phyloP scores from a whole-genome alignment of 148 eudicot genomes.

The Amaranthus palmeri region DNA sequence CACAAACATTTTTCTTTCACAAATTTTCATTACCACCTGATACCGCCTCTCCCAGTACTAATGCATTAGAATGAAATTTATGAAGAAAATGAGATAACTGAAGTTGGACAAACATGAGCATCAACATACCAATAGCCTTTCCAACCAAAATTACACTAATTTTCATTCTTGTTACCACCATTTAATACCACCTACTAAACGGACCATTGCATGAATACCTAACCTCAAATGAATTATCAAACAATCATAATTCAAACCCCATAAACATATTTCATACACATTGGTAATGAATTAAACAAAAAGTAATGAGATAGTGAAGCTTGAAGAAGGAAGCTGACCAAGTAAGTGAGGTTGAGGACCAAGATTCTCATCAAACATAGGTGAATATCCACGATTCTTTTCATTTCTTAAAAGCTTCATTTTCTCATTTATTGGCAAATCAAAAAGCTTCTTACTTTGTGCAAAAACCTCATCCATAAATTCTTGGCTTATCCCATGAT shows the following conservation, averaged over 20 bases:
- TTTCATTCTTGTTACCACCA: too few species aligned
- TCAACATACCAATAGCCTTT: too few species aligned
- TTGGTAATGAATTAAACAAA: neutral
- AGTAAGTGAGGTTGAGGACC: constrained; percentile 75
- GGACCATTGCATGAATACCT: neutral
- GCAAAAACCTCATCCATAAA: constrained; percentile 83
- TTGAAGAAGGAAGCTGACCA: constrained; percentile 36
- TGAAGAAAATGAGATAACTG: too few species aligned
- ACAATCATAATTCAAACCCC: neutral
- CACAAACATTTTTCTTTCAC: too few species aligned
- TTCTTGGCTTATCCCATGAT: constrained; percentile 84
- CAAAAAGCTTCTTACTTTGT: constrained; percentile 72
- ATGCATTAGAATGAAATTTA: too few species aligned
- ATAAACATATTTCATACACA: neutral
- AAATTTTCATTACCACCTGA: too few species aligned
- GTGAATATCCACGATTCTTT: constrained; percentile 85
- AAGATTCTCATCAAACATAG: constrained; percentile 70
- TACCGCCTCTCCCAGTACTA: too few species aligned
- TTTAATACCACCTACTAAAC: too few species aligned
- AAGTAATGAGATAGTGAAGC: neutral
- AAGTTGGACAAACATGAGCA: too few species aligned
- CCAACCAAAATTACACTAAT: too few species aligned
- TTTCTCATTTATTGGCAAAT: constrained; percentile 66
- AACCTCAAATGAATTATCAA: neutral
- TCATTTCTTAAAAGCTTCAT: constrained; percentile 81